Base-by-base conservation (phyloP, 1,284 basidiomycete species). In the Meripilus lineatus region DNA sequence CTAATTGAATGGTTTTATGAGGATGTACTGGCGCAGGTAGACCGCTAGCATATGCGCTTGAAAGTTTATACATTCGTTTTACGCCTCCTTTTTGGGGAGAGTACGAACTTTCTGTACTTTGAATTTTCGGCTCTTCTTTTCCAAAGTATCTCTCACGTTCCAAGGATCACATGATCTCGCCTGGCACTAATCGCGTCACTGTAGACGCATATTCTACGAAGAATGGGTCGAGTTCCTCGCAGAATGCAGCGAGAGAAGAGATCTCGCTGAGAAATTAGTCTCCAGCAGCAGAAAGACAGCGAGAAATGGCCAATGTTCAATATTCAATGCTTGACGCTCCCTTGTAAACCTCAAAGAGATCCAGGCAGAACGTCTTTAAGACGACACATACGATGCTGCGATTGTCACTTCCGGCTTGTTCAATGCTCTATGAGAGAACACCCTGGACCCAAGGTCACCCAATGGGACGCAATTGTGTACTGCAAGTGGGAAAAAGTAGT, bases 321-420 rank as follows among this genome's bases (percentile, higher is more conserved):
- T 48, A 41, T 34, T 54, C 49, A 53, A 57, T 50, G 5, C 55
- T 41, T 11, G 53, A 57, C 24, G 60, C 50, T 50, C 60, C 63
- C 38, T 59, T 54, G 18, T 66, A 55, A 13, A 68, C 64, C 20
- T 47, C 52, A 36, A 65, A 56, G 13, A 69, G 44, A 40, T 49
- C 51, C 25, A 56, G 48, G 14, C 50, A 51, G 28, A 58, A 49
- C 30, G 58, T 43, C 11, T 44, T 43, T 62, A 64, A 65, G 32
- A 60, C 54, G 39, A 65, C 49, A n/a, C 56, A 52, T 35, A 69
- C 42, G 47, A 67, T 56, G 54, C 67, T 69, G 54, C 65, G 62
- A 37, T 63, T 52, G 42, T 58, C 58, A 7, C 62, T 63, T 6
- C 57, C 55, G 11, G 64, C 53, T 45, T 67, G 64, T 30, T 30